phyloP scores from a whole-genome alignment of 2,329 filamentous ascomycete genomes.

The Sporothrix sp. region DNA sequence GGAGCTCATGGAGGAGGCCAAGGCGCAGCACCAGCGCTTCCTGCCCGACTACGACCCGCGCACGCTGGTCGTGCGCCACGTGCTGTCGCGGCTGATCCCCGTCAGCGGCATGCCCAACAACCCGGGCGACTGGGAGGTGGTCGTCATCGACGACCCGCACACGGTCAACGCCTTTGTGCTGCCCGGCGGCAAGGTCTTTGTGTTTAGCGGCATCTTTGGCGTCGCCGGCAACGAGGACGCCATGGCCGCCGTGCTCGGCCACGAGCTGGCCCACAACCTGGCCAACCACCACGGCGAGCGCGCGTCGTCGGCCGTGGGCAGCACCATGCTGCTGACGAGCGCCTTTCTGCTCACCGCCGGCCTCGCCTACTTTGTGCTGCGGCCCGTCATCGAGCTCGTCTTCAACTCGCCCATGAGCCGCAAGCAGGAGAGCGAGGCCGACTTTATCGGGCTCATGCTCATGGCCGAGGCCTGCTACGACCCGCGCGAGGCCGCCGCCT shows the following conservation, averaged over 20 bases:
- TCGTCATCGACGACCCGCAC: conserved; percentile 59
- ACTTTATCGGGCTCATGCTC: conserved; percentile 73
- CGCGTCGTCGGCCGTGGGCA: conserved; percentile 42
- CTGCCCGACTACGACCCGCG: conserved; percentile 51
- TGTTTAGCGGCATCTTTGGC: conserved; percentile 63
- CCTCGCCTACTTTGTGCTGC: conserved; percentile 31
- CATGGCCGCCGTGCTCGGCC: conserved; percentile 64
- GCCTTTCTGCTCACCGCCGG: conserved; percentile 39
- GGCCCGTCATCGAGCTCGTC: conserved; percentile 50
- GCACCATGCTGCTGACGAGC: conserved; percentile 41
- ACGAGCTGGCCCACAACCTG: conserved; percentile 71
- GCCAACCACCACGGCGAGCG: conserved; percentile 60
- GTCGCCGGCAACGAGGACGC: conserved; percentile 57
- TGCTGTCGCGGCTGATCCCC: conserved; percentile 57
- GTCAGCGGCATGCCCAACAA: conserved; percentile 50
- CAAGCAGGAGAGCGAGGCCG: conserved; percentile 66
- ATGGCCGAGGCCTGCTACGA: conserved; percentile 74
- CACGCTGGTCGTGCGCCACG: conserved; percentile 46
- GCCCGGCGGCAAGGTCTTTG: conserved; percentile 71
- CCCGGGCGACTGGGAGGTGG: conserved; percentile 54
- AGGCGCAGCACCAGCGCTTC: conserved; percentile 44
- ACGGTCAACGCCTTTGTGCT: conserved; percentile 68
- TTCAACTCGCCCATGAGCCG: conserved; percentile 59
- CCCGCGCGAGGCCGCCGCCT: conserved; percentile 53
- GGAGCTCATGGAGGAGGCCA: conserved; percentile 44